Evolutionary conservation across 805 yeast genomes (phyloP).

Genomic region (Sugiyamaella americana): DNA sequence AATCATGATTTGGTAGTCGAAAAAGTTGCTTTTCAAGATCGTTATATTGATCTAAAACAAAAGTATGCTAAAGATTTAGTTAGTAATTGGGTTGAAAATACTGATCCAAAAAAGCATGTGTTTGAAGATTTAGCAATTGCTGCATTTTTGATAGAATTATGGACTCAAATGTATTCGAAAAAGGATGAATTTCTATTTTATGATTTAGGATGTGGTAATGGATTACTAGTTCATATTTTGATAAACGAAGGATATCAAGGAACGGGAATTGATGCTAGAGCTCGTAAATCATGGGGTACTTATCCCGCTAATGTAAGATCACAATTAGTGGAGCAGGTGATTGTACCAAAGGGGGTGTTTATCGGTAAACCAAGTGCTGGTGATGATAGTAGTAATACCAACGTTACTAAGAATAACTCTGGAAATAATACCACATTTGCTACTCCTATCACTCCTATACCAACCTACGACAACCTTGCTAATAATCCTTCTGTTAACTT

Average conservation of each 20-base stretch:
- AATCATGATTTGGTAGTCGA: constrained; percentile 82
- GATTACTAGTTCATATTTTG: constrained; percentile 70
- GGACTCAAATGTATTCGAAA: constrained; percentile 50
- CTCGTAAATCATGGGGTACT: constrained; percentile 77
- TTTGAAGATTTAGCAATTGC: constrained; percentile 96
- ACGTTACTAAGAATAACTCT: not conserved
- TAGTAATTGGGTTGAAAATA: constrained; percentile 83
- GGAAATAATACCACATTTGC: not conserved
- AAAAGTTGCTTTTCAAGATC: constrained; percentile 73
- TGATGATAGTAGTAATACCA: not conserved
- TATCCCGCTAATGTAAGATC: constrained; percentile 62
- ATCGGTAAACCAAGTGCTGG: not conserved
- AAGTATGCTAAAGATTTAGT: constrained; percentile 71
- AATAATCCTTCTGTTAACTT: constrained; percentile 12
- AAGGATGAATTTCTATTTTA: constrained; percentile 56
- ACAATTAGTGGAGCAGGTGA: constrained; percentile 63
- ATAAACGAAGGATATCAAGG: constrained; percentile 77
- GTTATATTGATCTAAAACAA: constrained; percentile 73
- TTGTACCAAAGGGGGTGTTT: constrained; percentile 56
- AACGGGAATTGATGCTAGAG: constrained; percentile 82
- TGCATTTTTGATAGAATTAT: constrained; percentile 82
- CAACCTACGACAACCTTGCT: constrained; percentile 2
- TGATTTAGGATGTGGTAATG: constrained; percentile 95
- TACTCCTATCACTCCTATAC: not conserved
- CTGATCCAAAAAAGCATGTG: constrained; percentile 93